Evolutionary conservation across 495 filamentous ascomycete genomes (phyloP).

Genomic region (Penicillium salamii): DNA sequence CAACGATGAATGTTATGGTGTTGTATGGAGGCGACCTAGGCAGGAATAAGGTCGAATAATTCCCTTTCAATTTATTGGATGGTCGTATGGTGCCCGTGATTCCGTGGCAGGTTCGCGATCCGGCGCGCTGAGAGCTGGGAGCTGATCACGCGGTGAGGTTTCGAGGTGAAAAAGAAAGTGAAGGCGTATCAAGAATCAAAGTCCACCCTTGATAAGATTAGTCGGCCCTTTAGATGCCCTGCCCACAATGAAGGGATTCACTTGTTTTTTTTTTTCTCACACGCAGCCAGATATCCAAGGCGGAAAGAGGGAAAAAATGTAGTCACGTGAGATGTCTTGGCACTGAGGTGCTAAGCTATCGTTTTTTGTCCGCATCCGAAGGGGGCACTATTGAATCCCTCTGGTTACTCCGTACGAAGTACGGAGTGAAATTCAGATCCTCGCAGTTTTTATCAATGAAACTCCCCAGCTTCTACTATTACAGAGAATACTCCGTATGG

Average conservation of each 20-base stretch:
- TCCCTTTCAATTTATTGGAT: slow-evolving; percentile 5
- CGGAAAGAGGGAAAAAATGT: not conserved
- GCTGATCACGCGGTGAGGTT: not conserved
- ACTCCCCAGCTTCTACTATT: too few relatives aligned
- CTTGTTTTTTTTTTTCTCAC: slow-evolving; percentile 5
- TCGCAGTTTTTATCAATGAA: too few relatives aligned
- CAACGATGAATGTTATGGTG: not conserved
- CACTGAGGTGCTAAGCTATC: slow-evolving; percentile 1
- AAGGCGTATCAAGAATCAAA: not conserved
- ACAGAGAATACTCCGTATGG: too few relatives aligned
- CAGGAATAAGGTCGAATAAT: too few relatives aligned
- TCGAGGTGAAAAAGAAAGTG: not conserved
- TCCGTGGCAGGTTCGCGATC: slow-evolving; percentile 26
- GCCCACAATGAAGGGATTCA: not conserved
- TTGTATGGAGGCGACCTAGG: not conserved
- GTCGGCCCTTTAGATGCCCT: slow-evolving; percentile 1
- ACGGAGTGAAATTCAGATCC: too few relatives aligned
- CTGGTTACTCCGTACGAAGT: too few relatives aligned
- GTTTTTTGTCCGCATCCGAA: not conserved
- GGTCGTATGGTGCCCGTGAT: slow-evolving; percentile 7
- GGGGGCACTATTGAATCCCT: not conserved
- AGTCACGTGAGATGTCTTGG: slow-evolving; percentile 3
- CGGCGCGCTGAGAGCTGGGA: slow-evolving; percentile 16
- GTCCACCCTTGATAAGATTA: not conserved
- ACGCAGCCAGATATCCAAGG: slow-evolving; percentile 5